phyloP scores from a whole-genome alignment of 1,284 basidiomycete species.

The Pyrrhoderma noxium region DNA sequence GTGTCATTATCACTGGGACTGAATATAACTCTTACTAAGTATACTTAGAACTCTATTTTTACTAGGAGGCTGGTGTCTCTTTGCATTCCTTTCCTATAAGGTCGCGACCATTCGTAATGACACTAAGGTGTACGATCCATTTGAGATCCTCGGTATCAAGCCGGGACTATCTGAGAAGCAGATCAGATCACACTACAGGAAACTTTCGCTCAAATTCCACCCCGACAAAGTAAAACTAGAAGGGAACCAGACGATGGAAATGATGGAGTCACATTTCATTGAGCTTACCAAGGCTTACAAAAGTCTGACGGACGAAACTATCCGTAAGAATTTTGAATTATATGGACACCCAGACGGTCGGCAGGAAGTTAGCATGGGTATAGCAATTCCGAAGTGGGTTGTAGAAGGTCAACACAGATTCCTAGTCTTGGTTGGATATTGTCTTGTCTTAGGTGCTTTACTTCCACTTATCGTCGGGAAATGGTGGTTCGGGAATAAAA shows the following conservation, averaged over 20 bases:
- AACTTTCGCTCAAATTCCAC: slow-evolving; percentile 87
- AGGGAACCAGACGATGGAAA: slow-evolving; percentile 82
- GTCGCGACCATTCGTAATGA: slow-evolving; percentile 55
- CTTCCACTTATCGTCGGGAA: slow-evolving; percentile 85
- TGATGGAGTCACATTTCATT: slow-evolving; percentile 86
- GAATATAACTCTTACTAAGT: neutral
- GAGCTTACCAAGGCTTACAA: slow-evolving; percentile 98
- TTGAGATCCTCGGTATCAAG: slow-evolving; percentile 84
- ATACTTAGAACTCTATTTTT: slow-evolving; percentile 45
- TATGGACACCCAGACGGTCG: slow-evolving; percentile 97
- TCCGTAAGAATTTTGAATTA: slow-evolving; percentile 84
- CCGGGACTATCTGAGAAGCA: slow-evolving; percentile 74
- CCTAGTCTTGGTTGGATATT: slow-evolving; percentile 88
- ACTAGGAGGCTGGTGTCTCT: slow-evolving; percentile 67
- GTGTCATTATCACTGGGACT: slow-evolving; percentile 20
- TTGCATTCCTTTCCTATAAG: slow-evolving; percentile 64
- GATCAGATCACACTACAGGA: slow-evolving; percentile 95
- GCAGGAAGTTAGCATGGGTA: slow-evolving; percentile 92
- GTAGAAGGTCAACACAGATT: slow-evolving; percentile 88
- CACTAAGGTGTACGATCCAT: slow-evolving; percentile 85
- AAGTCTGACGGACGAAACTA: slow-evolving; percentile 90
- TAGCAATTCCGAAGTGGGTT: slow-evolving; percentile 93
- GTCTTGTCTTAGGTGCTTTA: slow-evolving; percentile 77
- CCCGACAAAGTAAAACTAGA: slow-evolving; percentile 92
- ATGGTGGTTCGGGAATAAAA: slow-evolving; percentile 97